phyloP scores from a whole-genome alignment of 2,329 filamentous ascomycete genomes.

The Colletotrichum sp. region DNA sequence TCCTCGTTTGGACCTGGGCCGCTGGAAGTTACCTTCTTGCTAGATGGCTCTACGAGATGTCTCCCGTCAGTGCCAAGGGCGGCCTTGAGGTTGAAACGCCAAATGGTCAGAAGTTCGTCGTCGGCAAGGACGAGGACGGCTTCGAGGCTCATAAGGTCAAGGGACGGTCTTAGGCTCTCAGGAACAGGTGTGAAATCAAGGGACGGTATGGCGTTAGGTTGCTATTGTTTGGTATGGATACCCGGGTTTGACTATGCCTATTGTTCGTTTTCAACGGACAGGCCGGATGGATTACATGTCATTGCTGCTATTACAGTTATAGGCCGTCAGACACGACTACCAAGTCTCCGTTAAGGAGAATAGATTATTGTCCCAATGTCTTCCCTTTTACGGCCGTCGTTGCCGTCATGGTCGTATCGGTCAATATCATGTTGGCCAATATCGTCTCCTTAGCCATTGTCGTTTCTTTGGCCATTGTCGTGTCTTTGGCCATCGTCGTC shows the following conservation, averaged over 20 bases:
- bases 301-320: background rate
- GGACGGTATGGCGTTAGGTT: background rate
- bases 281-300: background rate
- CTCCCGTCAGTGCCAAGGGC: slow-evolving; percentile 27
- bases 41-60: slow-evolving; percentile 49
- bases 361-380: background rate
- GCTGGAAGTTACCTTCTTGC: slow-evolving; percentile 61
- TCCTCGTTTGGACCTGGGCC: slow-evolving; percentile 72
- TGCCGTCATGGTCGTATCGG: background rate
- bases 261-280: background rate
- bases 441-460: background rate
- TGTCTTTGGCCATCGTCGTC: too few relatives aligned
- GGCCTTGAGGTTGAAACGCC: slow-evolving; percentile 24
- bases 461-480: too few relatives aligned
- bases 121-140: slow-evolving; percentile 28
- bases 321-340: background rate
- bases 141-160: slow-evolving; percentile 5
- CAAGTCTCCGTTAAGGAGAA: background rate
- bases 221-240: background rate
- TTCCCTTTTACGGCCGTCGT: background rate
- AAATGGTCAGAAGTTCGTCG: slow-evolving; percentile 18
- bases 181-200: too few relatives aligned
- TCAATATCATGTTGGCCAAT: too few relatives aligned
- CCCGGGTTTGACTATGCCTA: background rate
- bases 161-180: background rate